These are phyloP conservation scores for Leccinum boreale DNA, from an alignment of 768 basidiomycete genomes.

Conservation along the genomic window DNA sequence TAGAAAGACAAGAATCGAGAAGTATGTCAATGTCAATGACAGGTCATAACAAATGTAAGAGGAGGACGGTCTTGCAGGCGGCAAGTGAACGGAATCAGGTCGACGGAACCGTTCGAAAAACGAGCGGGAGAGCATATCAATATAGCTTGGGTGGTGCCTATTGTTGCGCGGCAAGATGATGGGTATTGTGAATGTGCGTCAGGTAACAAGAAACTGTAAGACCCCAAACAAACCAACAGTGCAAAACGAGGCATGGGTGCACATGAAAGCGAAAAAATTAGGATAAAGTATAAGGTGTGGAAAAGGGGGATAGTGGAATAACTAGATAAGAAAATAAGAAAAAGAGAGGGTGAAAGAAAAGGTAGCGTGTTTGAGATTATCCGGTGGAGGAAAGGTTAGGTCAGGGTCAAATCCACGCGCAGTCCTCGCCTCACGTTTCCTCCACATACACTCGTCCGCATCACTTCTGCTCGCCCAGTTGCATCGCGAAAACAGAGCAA, in stretches of 20 bases:
- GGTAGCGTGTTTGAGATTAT: slow-evolving; percentile 19
- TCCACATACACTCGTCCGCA: slow-evolving; percentile 7
- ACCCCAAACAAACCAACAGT: slow-evolving; percentile 12
- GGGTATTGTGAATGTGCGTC: slow-evolving; percentile 23
- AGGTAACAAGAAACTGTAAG: slow-evolving; percentile 22
- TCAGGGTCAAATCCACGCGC: slow-evolving; percentile 14
- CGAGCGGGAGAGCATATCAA: slow-evolving; percentile 26
- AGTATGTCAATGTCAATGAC: slow-evolving; percentile 20
- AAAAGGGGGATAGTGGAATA: slow-evolving; percentile 20
- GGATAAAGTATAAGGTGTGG: slow-evolving; percentile 20
- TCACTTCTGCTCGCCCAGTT: slow-evolving; percentile 3
- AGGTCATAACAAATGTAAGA: slow-evolving; percentile 18
- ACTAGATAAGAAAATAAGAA: slow-evolving; percentile 33
- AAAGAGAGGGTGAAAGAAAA: slow-evolving; percentile 14
- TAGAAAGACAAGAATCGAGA: slow-evolving; percentile 12
- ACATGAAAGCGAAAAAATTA: slow-evolving; percentile 26
- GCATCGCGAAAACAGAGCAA: slow-evolving; percentile 4
- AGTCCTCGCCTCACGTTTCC: slow-evolving; percentile 11
- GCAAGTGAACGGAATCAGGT: slow-evolving; percentile 9
- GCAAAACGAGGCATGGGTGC: slow-evolving; percentile 19
- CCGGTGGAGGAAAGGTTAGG: slow-evolving; percentile 16
- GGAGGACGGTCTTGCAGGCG: slow-evolving; percentile 7
- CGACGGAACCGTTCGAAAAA: slow-evolving; percentile 18
- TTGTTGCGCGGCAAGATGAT: slow-evolving; percentile 18
- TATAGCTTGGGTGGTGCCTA: slow-evolving; percentile 18